Conservation (phyloP, 805 yeast genomes). For the Lipomyces spencermartinsiae region DNA sequence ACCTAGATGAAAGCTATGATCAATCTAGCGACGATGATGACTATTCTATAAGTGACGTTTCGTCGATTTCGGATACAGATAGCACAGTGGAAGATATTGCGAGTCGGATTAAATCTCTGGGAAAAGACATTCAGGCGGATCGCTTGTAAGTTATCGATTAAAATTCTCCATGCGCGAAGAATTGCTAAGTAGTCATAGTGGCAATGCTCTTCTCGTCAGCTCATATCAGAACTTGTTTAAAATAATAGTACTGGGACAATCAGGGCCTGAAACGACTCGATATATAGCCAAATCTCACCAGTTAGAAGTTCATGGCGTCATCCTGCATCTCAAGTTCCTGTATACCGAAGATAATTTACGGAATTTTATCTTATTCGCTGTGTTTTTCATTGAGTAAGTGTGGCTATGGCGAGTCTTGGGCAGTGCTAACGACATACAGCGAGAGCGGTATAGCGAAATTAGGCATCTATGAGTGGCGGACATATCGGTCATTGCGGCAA, state of each 20-base stretch:
- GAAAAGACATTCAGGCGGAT: constrained; percentile 19
- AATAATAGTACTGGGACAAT: constrained; percentile 9
- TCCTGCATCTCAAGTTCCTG: constrained; percentile 27
- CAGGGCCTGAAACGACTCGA: constrained; percentile 3
- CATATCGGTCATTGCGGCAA: constrained; percentile 12
- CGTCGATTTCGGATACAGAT: not conserved
- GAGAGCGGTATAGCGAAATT: constrained; percentile 16
- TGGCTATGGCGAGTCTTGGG: not conserved
- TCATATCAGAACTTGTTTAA: constrained; percentile 29
- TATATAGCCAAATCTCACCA: constrained; percentile 19
- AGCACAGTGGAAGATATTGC: constrained; percentile 15
- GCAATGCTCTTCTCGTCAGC: constrained; percentile 16
- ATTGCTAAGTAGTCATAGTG: constrained; percentile 5
- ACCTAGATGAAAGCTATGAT: not conserved
- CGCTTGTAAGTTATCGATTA: not conserved
- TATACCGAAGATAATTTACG: not conserved
- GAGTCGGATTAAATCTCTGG: constrained; percentile 18
- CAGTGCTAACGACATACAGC: constrained; percentile 3
- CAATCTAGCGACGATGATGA: not conserved
- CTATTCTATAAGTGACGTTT: not conserved
- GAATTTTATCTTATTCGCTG: constrained; percentile 15
- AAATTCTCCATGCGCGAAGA: not conserved
- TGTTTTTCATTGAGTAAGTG: constrained; percentile 10
- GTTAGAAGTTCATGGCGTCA: constrained; percentile 30
- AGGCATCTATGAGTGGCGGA: constrained; percentile 21